phyloP scores from a whole-genome alignment of 495 filamentous ascomycete genomes.

The Platismatia glauca region DNA sequence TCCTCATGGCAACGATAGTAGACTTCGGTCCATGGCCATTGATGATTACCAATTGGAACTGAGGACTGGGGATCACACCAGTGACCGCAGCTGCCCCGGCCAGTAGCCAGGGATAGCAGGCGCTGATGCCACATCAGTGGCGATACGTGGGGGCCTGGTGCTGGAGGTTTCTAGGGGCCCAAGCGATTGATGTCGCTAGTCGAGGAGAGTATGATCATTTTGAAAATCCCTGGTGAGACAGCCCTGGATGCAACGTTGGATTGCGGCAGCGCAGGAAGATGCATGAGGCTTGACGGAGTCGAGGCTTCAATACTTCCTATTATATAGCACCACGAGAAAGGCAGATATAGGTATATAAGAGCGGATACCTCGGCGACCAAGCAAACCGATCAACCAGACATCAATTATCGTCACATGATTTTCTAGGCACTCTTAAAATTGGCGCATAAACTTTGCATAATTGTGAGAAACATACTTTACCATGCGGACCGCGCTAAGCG shows the following conservation, averaged over 20 bases:
- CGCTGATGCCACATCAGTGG: neutral
- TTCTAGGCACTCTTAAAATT: too few relatives aligned
- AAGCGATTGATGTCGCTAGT: neutral
- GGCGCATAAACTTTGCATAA: neutral
- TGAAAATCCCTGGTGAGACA: neutral
- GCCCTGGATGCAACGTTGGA: neutral
- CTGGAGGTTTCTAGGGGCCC: neutral
- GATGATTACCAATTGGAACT: neutral
- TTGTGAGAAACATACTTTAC: too few relatives aligned
- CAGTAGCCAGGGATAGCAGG: neutral
- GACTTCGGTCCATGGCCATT: neutral
- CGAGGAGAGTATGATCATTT: neutral
- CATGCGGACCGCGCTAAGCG: neutral
- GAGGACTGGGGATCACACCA: neutral
- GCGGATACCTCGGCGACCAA: neutral
- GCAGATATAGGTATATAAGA: neutral
- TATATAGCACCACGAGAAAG: neutral
- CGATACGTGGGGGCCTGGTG: neutral
- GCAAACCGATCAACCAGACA: too few relatives aligned
- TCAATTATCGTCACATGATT: too few relatives aligned
- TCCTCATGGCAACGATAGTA: neutral
- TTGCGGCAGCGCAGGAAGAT: neutral
- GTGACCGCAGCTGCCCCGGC: neutral
- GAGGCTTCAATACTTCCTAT: neutral
- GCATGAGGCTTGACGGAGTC: neutral